phyloP scores from a whole-genome alignment of 2,329 filamentous ascomycete genomes.

The Penicillium sclerotigenum region DNA sequence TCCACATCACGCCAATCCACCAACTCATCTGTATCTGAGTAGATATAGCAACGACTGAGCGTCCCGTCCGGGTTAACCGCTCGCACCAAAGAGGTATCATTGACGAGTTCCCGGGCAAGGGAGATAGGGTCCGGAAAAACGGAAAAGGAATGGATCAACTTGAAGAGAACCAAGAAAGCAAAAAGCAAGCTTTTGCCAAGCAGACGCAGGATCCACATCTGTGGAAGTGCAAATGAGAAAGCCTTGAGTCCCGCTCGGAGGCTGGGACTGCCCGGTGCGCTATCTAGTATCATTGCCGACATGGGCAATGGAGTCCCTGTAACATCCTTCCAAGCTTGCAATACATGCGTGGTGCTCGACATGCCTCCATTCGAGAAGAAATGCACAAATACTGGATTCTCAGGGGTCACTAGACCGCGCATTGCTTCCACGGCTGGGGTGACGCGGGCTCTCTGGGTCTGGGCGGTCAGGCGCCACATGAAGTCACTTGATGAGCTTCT shows the following conservation, averaged over 20 bases:
- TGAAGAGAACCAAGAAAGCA: conserved; percentile 21
- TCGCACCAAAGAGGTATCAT: conserved; percentile 28
- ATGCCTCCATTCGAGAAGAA: conserved; percentile 52
- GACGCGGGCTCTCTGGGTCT: conserved; percentile 28
- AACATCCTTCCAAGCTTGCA: conserved; percentile 36
- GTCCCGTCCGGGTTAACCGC: conserved; percentile 7
- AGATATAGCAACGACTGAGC: conserved; percentile 38
- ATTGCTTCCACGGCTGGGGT: conserved; percentile 38
- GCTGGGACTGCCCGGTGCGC: conserved; percentile 41
- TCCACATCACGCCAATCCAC: conserved; percentile 38
- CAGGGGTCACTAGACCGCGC: conserved; percentile 20
- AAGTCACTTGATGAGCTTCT: conserved; percentile 37
- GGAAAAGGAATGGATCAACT: conserved; percentile 18
- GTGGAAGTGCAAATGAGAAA: conserved; percentile 37
- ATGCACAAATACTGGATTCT: conserved; percentile 42
- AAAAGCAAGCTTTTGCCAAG: conserved; percentile 28
- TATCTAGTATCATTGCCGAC: conserved; percentile 46
- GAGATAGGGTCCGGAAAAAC: conserved; percentile 26
- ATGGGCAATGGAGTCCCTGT: conserved; percentile 39
- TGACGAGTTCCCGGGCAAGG: conserved; percentile 29
- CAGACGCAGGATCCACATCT: conserved; percentile 29
- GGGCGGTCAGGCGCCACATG: conserved; percentile 23
- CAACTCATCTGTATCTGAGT: conserved; percentile 40
- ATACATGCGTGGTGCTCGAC: conserved; percentile 39
- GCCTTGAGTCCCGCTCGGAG: conserved; percentile 29